These are phyloP conservation scores for Aspergillus latus DNA, from an alignment of 2,329 filamentous ascomycete species.

Conservation along the genomic window DNA sequence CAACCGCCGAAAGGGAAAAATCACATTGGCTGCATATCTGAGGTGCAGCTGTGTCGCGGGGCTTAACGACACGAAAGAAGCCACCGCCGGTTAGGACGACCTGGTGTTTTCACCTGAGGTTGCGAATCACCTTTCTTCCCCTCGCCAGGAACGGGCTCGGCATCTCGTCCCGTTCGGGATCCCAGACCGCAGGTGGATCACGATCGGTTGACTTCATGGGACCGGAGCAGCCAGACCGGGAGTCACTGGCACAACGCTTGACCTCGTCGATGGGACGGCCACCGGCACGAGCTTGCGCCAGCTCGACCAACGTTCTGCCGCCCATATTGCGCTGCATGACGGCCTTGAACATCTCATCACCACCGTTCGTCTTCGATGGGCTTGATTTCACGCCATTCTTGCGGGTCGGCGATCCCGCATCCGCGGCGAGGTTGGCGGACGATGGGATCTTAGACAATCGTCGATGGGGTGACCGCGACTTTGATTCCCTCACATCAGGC, in stretches of 20 bases:
- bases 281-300: constrained; percentile 79
- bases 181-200: constrained; percentile 70
- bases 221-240: constrained; percentile 28
- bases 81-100: too few relatives aligned
- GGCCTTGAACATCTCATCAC: constrained; percentile 55
- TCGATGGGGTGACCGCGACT: constrained; percentile 61
- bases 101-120: constrained; percentile 31
- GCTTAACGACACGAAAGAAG: too few relatives aligned
- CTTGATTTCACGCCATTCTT: constrained; percentile 37
- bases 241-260: constrained; percentile 40
- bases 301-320: constrained; percentile 86
- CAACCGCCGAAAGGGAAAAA: constrained; percentile 18
- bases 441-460: constrained; percentile 74
- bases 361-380: constrained; percentile 33
- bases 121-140: constrained; percentile 43
- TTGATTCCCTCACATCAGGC: constrained; percentile 42
- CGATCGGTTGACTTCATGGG: constrained; percentile 50
- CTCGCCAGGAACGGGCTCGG: constrained; percentile 79
- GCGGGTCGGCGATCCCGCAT: constrained; percentile 45
- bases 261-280: constrained; percentile 56
- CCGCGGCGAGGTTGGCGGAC: constrained; percentile 43
- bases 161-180: constrained; percentile 89
- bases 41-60: background rate
- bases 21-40: constrained; percentile 5
- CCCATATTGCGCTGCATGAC: constrained; percentile 59